Conservation (phyloP, 805 yeast species). For the Cyberlindnera meyerae region DNA sequence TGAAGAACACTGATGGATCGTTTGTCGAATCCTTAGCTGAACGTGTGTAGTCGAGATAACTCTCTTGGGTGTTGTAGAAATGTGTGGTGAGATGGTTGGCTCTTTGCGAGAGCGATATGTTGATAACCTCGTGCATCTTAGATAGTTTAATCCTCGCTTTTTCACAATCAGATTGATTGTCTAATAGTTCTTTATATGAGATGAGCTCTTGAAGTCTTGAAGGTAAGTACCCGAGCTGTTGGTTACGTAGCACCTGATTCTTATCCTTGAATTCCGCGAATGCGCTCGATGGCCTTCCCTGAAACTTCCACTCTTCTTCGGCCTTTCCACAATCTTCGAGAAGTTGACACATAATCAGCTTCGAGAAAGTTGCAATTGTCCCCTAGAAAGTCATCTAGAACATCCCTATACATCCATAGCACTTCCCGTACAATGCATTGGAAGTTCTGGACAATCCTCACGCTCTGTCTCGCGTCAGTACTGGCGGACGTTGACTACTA, state of each 20-base stretch:
- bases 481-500: slow-evolving; percentile 39
- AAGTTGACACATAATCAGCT: slow-evolving; percentile 10
- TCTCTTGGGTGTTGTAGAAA: slow-evolving; percentile 75
- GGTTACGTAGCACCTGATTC: too few species aligned
- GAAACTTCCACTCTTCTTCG: too few species aligned
- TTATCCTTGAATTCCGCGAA: too few species aligned
- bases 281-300: too few species aligned
- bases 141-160: too few species aligned
- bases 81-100: slow-evolving; percentile 78
- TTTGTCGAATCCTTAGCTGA: slow-evolving; percentile 22
- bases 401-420: too few species aligned
- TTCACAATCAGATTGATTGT: too few species aligned
- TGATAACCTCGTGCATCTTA: slow-evolving; percentile 72
- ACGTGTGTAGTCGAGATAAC: slow-evolving; percentile 50
- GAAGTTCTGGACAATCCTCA: slow-evolving; percentile 4
- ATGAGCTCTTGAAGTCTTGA: too few species aligned
- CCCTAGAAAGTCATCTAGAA: too few species aligned
- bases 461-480: slow-evolving; percentile 7
- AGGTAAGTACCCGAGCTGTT: too few species aligned
- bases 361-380: too few species aligned
- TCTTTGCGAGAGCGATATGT: slow-evolving; percentile 62
- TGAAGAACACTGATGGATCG: slow-evolving; percentile 45
- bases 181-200: too few species aligned
- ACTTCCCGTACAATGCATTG: slow-evolving; percentile 9
- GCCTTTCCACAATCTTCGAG: not conserved